Percentiles rank a stretch among this genome's conserved stretches.
phyloP scores from a whole-genome alignment of 2,329 filamentous ascomycete species.

The Aspergillus eucalypticola region DNA sequence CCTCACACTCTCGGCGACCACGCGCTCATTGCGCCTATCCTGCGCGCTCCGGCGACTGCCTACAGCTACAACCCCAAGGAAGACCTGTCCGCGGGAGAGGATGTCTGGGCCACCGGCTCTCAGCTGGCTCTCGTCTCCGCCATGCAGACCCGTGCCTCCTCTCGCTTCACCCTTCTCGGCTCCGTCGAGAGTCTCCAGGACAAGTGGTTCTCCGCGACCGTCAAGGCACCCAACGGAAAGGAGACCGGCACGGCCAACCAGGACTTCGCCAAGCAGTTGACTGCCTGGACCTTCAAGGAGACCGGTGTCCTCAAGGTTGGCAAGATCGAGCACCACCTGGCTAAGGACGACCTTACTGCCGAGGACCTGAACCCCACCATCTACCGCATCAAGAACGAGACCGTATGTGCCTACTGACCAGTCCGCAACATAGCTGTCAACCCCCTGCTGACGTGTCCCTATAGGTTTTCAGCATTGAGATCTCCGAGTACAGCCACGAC shows the following conservation, averaged over 20 bases:
- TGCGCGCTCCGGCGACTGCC: conserved; percentile 79
- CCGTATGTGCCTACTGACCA: conserved; percentile 62
- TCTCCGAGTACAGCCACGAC: conserved; percentile 80
- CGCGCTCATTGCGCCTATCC: conserved; percentile 74
- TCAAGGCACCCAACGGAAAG: conserved; percentile 60
- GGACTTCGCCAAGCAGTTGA: conserved; percentile 79
- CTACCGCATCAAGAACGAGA: conserved; percentile 95
- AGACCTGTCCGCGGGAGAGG: conserved; percentile 69
- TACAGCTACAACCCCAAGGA: conserved; percentile 96
- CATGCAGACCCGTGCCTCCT: conserved; percentile 90
- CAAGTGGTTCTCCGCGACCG: conserved; percentile 81
- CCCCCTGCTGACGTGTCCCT: conserved; percentile 8
- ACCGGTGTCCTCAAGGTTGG: conserved; percentile 84
- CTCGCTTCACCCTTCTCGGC: conserved; percentile 81
- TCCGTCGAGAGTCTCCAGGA: conserved; percentile 85
- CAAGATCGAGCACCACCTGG: conserved; percentile 72
- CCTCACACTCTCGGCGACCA: conserved; percentile 80
- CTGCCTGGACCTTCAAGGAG: conserved; percentile 97
- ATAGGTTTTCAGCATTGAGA: conserved; percentile 80
- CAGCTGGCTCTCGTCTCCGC: conserved; percentile 84
- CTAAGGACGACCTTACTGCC: conserved; percentile 51
- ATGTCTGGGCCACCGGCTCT: conserved; percentile 78
- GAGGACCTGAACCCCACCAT: conserved; percentile 71
- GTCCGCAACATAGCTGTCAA: neutral
- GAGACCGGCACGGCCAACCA: conserved; percentile 71